Conservation (phyloP, 2,329 filamentous ascomycete genomes). For the Colletotrichum sansevieriae region DNA sequence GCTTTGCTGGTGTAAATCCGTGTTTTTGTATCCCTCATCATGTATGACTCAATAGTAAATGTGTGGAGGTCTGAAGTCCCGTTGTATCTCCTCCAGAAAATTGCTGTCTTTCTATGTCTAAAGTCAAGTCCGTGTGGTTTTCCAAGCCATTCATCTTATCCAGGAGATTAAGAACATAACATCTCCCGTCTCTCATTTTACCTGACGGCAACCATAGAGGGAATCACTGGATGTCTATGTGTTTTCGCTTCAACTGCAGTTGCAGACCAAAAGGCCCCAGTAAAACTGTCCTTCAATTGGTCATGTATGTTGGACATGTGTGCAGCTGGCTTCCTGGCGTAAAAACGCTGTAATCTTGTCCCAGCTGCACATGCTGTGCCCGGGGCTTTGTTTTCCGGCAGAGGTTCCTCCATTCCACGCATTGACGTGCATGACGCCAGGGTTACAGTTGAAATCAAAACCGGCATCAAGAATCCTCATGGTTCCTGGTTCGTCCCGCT, state of each 20-base stretch:
- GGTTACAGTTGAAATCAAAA: conserved; percentile 27
- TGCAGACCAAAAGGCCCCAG: background rate
- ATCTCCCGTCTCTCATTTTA: background rate
- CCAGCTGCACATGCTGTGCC: conserved; percentile 7
- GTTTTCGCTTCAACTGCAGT: background rate
- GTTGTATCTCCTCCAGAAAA: conserved; percentile 1
- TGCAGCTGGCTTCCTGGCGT: conserved; percentile 6
- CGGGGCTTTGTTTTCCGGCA: conserved; percentile 6
- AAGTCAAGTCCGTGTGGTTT: background rate
- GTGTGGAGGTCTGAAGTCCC: conserved; percentile 6
- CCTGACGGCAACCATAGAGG: conserved; percentile 9
- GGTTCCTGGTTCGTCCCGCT: background rate
- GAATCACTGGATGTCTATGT: conserved; percentile 14
- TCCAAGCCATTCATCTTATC: conserved; percentile 11
- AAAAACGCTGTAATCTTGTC: conserved; percentile 12
- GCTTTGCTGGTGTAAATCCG: background rate
- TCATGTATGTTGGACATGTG: conserved; percentile 7
- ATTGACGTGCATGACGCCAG: conserved; percentile 22
- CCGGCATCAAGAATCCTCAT: conserved; percentile 16
- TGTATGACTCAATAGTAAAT: conserved; percentile 20
- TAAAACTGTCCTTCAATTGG: conserved; percentile 29
- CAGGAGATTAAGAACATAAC: background rate
- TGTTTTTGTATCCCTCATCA: conserved; percentile 4
- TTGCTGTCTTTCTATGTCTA: background rate
- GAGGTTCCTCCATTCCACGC: background rate